Percentiles rank a stretch among this genome's conserved stretches.
Conservation (phyloP, 495 filamentous ascomycete genomes). For the Xylaria sp. region DNA sequence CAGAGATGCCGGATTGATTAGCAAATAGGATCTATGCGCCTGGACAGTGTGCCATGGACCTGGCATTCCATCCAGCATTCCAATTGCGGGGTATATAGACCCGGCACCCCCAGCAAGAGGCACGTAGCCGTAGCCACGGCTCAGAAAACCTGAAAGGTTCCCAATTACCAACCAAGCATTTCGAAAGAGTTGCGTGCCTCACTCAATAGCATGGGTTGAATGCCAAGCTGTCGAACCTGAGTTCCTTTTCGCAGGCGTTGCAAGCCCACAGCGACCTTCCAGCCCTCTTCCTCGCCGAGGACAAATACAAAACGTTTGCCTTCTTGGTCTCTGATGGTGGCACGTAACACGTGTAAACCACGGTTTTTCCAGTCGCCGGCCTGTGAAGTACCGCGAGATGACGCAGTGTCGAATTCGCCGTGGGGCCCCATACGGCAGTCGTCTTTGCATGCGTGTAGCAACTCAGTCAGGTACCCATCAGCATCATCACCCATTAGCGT, state of each 20-base stretch:
- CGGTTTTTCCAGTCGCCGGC: conserved; percentile 56
- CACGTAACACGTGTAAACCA: conserved; percentile 80
- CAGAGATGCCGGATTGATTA: not conserved
- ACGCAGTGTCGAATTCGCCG: conserved; percentile 40
- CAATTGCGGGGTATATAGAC: conserved; percentile 9
- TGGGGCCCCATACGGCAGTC: conserved; percentile 58
- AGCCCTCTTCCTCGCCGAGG: conserved; percentile 80
- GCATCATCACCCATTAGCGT: conserved; percentile 66
- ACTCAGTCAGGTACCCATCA: conserved; percentile 62
- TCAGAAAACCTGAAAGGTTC: not conserved
- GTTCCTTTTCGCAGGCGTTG: conserved; percentile 74
- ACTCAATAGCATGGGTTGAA: conserved; percentile 62
- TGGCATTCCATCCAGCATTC: not conserved
- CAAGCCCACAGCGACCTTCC: conserved; percentile 89
- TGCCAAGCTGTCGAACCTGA: conserved; percentile 71
- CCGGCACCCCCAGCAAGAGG: not conserved
- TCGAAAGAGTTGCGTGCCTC: conserved; percentile 69
- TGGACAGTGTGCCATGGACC: conserved; percentile 16
- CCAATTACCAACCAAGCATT: conserved; percentile 62
- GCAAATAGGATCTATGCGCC: not conserved
- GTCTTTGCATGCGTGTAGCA: conserved; percentile 68
- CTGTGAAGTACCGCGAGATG: conserved; percentile 42
- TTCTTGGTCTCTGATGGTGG: conserved; percentile 82
- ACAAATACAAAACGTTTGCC: conserved; percentile 85
- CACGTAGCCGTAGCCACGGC: not conserved